Conservation (phyloP, 2,329 filamentous ascomycete species). For the Scedosporium dehoogii region DNA sequence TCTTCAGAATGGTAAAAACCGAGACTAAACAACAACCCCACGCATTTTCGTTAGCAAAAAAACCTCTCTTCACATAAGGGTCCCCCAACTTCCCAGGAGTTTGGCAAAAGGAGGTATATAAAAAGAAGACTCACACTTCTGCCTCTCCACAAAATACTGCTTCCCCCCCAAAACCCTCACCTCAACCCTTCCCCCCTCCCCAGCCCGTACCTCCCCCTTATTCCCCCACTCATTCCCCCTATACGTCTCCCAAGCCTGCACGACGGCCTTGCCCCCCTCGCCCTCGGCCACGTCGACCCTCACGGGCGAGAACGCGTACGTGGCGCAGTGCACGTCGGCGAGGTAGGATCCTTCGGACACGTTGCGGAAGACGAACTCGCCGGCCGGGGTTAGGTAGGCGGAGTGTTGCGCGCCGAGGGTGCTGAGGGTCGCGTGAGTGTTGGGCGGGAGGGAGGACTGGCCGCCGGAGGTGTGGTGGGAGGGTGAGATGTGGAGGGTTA, state of each 20-base stretch:
- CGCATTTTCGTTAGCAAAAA: not conserved
- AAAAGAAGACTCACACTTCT: slow-evolving; percentile 53
- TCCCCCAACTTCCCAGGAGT: slow-evolving; percentile 4
- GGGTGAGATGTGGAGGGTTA: slow-evolving; percentile 35
- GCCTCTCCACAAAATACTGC: slow-evolving; percentile 67
- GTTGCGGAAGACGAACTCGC: slow-evolving; percentile 68
- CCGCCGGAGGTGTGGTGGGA: slow-evolving; percentile 27
- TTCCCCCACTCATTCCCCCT: slow-evolving; percentile 86
- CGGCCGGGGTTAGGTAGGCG: slow-evolving; percentile 56
- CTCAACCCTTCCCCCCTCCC: slow-evolving; percentile 41
- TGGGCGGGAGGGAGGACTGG: slow-evolving; percentile 48
- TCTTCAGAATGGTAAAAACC: slow-evolving; percentile 75
- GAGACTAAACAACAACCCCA: slow-evolving; percentile 44
- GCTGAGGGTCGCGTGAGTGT: slow-evolving; percentile 53
- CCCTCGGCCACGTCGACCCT: slow-evolving; percentile 59
- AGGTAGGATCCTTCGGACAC: slow-evolving; percentile 68
- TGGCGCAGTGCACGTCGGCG: slow-evolving; percentile 66
- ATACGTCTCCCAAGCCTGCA: slow-evolving; percentile 74
- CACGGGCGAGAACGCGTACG: slow-evolving; percentile 67
- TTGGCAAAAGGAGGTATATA: slow-evolving; percentile 3
- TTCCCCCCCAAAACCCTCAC: slow-evolving; percentile 53
- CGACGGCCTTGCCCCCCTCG: slow-evolving; percentile 67
- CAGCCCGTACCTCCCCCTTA: slow-evolving; percentile 53
- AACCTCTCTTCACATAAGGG: slow-evolving; percentile 1
- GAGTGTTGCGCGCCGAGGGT: slow-evolving; percentile 27